Evolutionary conservation across 768 basidiomycete genomes (phyloP), one percentile per base, ranked within the genome.

Genomic region (Omphalotus guepiniiformis): DNA sequence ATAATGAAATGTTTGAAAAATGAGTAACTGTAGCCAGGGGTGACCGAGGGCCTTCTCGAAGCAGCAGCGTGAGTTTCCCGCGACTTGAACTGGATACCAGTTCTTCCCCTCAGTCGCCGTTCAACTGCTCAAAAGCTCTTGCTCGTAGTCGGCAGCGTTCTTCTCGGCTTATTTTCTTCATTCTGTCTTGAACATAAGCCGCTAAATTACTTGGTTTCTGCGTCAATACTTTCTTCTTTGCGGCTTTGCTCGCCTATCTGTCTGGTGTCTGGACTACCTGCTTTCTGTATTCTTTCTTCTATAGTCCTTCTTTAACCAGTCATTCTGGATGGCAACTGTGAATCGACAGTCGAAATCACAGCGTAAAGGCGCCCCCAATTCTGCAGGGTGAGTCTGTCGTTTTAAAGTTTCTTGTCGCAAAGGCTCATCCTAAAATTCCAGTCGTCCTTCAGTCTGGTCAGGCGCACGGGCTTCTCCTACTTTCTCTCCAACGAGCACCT

Each of bases 191-290:
- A 48, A 86, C 83, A 57, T 79, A 46, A 47, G 48, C 48, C 30
- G 34, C 26, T 27, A 9, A 21, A 47, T 39, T 37, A 23, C 11
- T 39, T 47, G 46, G 46, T 29, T 42, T 27, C n/a, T 49, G 30
- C 37, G 21, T 41, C 40, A 2, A 16, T 49, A 41, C 21, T 41
- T 37, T 49, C 29, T 82, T 64, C 80, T 18, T 27, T 40, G 91
- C 90, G 50, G 92, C 79, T 60, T 81, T 86, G 53, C 96, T 77
- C 2, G 87, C 93, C 56, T 92, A 86, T 78, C n/a, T 65, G 67
- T 27, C 60, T 62, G 37, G 75, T 71, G 1, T 76, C 70, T 49
- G 48, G 48, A 49, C 40, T 36, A 49, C 48, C 39, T 41, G 15
- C 27, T 18, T 42, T 42, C 37, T 30, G 11, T 74, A 68, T 47